Evolutionary conservation across 169 alveolate species (phyloP), one percentile per base, ranked within the genome.

Genomic region (Besnoitia besnoiti): DNA sequence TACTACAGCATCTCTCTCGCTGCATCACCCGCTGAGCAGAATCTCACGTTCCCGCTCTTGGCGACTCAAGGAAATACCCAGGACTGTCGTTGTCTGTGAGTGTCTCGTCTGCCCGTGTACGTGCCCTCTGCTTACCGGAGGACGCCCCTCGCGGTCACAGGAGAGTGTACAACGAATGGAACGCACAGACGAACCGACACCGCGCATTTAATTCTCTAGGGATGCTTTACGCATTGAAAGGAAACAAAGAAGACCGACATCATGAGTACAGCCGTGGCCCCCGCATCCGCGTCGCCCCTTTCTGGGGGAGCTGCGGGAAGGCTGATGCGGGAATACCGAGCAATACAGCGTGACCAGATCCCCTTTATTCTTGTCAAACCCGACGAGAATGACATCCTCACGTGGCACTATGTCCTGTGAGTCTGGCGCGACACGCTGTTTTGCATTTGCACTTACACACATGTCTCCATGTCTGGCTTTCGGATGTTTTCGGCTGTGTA

Each of bases 331-430:
- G 82, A 73, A 42, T 73, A 73, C 82, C 47, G 16, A 30, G 47
- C 46, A 1, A 73, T 73, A 10, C 82, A 73, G 82, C 82, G n/a
- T 39, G 82, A 37, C 24, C 47, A 37, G 39, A n/a, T 73, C 33
- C 73, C 85, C 10, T 59, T 79, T 42, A 62, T 90, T 16, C 84
- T 40, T 27, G 90, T 67, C 47, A 77, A 35, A 51, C 93, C 93
- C 24, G 50, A 61, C 39, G 61, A 55, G 33, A 51, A 77, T 42
- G 73, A 44, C 84, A 33, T 90, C 67, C 88, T 90, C 39, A 59
- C 79, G 0, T 90, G 93, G 93, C 89, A 79, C 90, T 90, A 39
- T 75, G 90, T 90, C 30, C 73, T 90, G 77, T 90, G n/a, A 16
- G 90, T 27, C 33, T 46, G 14, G 37, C 47, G 27, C n/a, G n/a